phyloP scores from a whole-genome alignment of 2,329 filamentous ascomycete genomes.

The Zasmidium cellare region DNA sequence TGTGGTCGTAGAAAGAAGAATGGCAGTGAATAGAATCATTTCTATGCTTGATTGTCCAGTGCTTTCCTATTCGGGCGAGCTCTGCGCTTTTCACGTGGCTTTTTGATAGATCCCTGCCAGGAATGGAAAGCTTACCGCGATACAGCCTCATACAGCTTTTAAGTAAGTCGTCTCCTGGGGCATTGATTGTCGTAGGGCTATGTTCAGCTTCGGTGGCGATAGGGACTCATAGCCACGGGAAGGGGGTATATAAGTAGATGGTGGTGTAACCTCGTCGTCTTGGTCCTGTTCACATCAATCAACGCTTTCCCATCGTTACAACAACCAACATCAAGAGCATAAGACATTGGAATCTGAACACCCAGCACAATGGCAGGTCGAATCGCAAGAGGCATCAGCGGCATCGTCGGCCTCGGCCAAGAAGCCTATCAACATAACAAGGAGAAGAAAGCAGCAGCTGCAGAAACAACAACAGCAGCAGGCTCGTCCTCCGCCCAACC shows the following conservation, averaged over 20 bases:
- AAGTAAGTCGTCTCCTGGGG: neutral
- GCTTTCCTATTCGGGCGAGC: neutral
- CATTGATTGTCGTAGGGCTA: neutral
- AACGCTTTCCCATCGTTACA: no score
- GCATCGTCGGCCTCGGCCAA: conserved; percentile 9
- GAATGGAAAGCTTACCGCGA: neutral
- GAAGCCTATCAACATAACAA: conserved; percentile 18
- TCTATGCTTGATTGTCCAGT: neutral
- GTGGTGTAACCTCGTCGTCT: neutral
- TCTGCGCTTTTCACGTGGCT: neutral
- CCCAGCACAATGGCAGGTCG: neutral
- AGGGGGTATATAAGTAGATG: neutral
- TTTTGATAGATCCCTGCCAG: neutral
- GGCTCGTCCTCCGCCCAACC: neutral
- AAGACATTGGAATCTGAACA: no score
- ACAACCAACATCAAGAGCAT: no score
- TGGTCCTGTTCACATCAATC: neutral
- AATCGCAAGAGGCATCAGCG: conserved; percentile 5
- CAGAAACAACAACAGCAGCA: neutral
- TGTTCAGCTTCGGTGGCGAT: neutral
- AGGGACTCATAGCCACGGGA: neutral
- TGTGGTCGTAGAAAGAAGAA: neutral
- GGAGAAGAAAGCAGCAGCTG: conserved; percentile 12
- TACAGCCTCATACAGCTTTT: no score
- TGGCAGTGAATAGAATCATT: no score